These are phyloP conservation scores for Trichoderma asperellum DNA, from an alignment of 2,329 filamentous ascomycete species.

Conservation along the genomic window DNA sequence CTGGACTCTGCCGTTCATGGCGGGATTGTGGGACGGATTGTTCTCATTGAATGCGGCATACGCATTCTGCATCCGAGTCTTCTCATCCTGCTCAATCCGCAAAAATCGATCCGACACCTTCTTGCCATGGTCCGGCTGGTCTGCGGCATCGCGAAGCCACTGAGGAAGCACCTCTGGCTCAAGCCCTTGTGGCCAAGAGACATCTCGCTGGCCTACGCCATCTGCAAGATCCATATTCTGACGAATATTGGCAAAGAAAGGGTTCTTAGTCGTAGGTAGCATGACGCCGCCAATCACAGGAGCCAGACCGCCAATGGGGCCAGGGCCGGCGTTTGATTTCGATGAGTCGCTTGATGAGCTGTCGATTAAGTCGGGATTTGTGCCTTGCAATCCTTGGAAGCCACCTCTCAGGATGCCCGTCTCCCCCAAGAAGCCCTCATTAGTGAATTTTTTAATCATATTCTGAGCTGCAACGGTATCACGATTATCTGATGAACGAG, in stretches of 20 bases:
- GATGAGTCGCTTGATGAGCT: constrained; percentile 44
- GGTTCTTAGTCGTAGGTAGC: constrained; percentile 72
- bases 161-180: constrained; percentile 62
- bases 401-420: constrained; percentile 80
- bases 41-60: constrained; percentile 56
- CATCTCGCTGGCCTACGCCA: constrained; percentile 82
- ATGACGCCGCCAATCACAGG: constrained; percentile 89
- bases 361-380: constrained; percentile 61
- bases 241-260: constrained; percentile 94
- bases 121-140: constrained; percentile 73
- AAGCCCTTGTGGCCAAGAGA: constrained; percentile 52
- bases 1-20: constrained; percentile 55
- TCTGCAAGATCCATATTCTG: constrained; percentile 95
- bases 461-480: constrained; percentile 82
- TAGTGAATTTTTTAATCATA: constrained; percentile 89
- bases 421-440: constrained; percentile 77
- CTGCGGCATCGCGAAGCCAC: constrained; percentile 76
- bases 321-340: constrained; percentile 42
- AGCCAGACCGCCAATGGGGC: constrained; percentile 53
- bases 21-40: constrained; percentile 37
- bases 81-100: constrained; percentile 79
- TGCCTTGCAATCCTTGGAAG: constrained; percentile 72
- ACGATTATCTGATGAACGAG: constrained; percentile 72
- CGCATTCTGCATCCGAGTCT: constrained; percentile 88
- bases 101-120: constrained; percentile 82